Percentiles rank a stretch among this genome's conserved stretches.
phyloP scores from a whole-genome alignment of 768 basidiomycete genomes.

The Suillus luteus region DNA sequence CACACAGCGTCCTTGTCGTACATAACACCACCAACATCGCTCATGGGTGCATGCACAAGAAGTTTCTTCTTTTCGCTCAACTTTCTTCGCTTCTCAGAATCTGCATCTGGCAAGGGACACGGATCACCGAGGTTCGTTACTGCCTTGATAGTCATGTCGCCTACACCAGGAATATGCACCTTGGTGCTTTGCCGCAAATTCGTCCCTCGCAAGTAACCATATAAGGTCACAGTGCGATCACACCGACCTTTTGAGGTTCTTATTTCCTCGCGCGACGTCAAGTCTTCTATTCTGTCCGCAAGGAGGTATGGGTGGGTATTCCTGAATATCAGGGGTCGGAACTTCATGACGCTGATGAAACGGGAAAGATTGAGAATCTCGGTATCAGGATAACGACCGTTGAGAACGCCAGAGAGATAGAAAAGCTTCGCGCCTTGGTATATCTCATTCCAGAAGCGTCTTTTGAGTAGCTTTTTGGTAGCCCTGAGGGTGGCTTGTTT shows the following conservation, averaged over 20 bases:
- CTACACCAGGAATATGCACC: conserved; percentile 94
- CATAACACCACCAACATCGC: conserved; percentile 93
- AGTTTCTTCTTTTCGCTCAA: conserved; percentile 94
- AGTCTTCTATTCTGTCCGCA: conserved; percentile 92
- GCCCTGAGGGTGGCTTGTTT: conserved; percentile 81
- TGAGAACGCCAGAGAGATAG: conserved; percentile 94
- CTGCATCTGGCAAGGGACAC: conserved; percentile 89
- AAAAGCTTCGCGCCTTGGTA: conserved; percentile 99
- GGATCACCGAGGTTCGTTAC: conserved; percentile 87
- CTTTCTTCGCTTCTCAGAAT: conserved; percentile 89
- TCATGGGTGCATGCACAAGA: conserved; percentile 96
- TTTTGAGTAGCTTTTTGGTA: conserved; percentile 94
- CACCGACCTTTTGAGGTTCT: conserved; percentile 82
- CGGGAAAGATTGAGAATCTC: conserved; percentile 96
- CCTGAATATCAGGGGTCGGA: conserved; percentile 94
- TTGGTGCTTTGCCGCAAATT: conserved; percentile 74
- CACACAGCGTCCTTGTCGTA: conserved; percentile 99
- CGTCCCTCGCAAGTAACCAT: conserved; percentile 93
- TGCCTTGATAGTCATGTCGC: conserved; percentile 78
- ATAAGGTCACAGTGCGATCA: conserved; percentile 91
- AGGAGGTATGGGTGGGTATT: conserved; percentile 95
- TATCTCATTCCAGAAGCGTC: conserved; percentile 99
- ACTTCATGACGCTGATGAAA: conserved; percentile 98
- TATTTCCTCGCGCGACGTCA: conserved; percentile 85
- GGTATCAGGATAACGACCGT: conserved; percentile 95